Evolutionary conservation across 208 protist species (phyloP).

Genomic region (Wallacemonas sp.): DNA sequence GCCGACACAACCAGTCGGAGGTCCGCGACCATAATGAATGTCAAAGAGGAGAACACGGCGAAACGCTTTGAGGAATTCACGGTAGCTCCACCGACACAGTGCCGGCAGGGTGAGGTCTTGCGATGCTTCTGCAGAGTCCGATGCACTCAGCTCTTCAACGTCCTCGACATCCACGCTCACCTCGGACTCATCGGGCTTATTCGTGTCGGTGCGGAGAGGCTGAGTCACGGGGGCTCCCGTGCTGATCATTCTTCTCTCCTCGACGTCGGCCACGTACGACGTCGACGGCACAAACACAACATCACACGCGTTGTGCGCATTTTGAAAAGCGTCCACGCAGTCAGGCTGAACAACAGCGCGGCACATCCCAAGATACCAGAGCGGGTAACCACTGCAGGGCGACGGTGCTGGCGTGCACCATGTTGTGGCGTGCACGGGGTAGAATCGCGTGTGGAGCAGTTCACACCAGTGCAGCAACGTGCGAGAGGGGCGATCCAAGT

Average conservation of each 20-base stretch:
- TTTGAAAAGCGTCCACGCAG: neutral
- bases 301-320: neutral
- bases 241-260: no score
- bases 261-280: no score
- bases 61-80: neutral
- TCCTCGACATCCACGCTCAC: no score
- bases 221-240: no score
- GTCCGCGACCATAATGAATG: neutral
- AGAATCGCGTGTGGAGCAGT: neutral
- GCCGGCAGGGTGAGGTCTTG: no score
- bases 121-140: no score
- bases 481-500: neutral
- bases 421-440: neutral
- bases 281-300: no score
- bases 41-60: neutral
- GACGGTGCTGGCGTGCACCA: neutral
- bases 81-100: conserved; percentile 4
- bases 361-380: neutral
- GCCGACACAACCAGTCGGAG: no score
- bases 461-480: neutral
- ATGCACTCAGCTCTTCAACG: no score
- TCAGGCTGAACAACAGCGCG: neutral
- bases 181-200: no score
- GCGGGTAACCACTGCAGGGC: neutral
- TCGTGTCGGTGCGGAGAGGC: no score